These are phyloP conservation scores for Penicillium sp. DNA, from an alignment of 2,329 filamentous ascomycete genomes.

Conservation along the genomic window DNA sequence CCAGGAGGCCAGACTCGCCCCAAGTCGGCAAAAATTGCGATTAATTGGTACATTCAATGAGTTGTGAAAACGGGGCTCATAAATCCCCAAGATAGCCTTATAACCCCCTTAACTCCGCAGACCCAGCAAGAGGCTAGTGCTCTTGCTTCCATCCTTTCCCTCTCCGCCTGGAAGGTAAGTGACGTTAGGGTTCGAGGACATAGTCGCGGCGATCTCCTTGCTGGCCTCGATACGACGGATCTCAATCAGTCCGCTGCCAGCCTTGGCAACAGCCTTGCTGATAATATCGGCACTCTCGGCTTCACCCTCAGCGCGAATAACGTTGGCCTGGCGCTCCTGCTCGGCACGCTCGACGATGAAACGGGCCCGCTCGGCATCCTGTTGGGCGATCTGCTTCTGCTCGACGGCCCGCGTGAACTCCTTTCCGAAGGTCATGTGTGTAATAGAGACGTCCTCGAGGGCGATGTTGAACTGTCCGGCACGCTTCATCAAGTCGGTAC, in stretches of 20 bases:
- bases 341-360: slow-evolving; percentile 99
- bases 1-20: slow-evolving; percentile 29
- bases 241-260: slow-evolving; percentile 88
- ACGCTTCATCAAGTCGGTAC: slow-evolving; percentile 83
- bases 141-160: slow-evolving; percentile 57
- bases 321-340: slow-evolving; percentile 97
- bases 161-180: slow-evolving; percentile 81
- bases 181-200: slow-evolving; percentile 89
- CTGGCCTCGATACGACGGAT: slow-evolving; percentile 97
- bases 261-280: slow-evolving; percentile 86
- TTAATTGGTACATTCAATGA: slow-evolving; percentile 26
- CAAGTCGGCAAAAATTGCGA: slow-evolving; percentile 23
- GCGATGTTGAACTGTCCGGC: slow-evolving; percentile 98
- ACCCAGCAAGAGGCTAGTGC: slow-evolving; percentile 65
- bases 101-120: slow-evolving; percentile 51
- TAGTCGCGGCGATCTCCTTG: slow-evolving; percentile 87
- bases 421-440: slow-evolving; percentile 99
- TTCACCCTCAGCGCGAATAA: slow-evolving; percentile 97
- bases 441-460: slow-evolving; percentile 97
- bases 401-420: slow-evolving; percentile 99
- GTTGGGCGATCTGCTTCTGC: slow-evolving; percentile 99
- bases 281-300: slow-evolving; percentile 96
- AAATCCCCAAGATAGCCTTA: slow-evolving; percentile 11
- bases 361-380: slow-evolving; percentile 92
- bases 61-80: slow-evolving; percentile 11